Conservation (phyloP, 352 stramenopile genomes). For the Globisporangium abappressorium region DNA sequence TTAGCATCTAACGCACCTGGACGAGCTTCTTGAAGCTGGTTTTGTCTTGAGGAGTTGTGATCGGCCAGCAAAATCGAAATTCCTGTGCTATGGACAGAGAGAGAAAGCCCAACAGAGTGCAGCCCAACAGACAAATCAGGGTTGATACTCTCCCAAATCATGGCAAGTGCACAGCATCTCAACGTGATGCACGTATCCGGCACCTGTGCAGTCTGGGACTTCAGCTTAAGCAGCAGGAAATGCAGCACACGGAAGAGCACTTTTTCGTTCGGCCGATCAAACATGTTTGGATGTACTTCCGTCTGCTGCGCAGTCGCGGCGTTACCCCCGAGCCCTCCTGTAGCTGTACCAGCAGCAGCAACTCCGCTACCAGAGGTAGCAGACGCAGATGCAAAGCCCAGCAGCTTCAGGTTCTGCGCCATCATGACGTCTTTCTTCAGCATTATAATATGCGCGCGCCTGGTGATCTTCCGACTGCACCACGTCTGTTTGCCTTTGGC, state of each 20-base stretch:
- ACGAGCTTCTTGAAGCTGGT: slow-evolving; percentile 58
- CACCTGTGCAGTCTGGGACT: slow-evolving; percentile 20
- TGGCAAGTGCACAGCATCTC: not conserved
- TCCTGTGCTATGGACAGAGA: slow-evolving; percentile 20
- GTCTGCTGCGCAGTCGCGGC: not conserved
- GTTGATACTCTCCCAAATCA: not conserved
- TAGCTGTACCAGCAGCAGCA: not conserved
- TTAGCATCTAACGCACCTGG: slow-evolving; percentile 25
- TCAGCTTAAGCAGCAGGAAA: slow-evolving; percentile 41
- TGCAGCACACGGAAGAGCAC: slow-evolving; percentile 42
- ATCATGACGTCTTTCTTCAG: slow-evolving; percentile 43
- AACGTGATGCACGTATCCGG: not conserved
- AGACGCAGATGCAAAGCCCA: slow-evolving; percentile 24
- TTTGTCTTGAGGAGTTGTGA: slow-evolving; percentile 57
- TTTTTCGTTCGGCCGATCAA: slow-evolving; percentile 59
- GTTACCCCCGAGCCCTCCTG: not conserved
- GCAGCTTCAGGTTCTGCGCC: slow-evolving; percentile 44
- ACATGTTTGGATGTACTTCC: slow-evolving; percentile 33
- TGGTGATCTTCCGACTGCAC: not conserved
- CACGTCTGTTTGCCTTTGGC: not conserved
- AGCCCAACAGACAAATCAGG: not conserved
- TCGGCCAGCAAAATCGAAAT: slow-evolving; percentile 53
- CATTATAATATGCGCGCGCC: not conserved
- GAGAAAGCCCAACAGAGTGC: not conserved
- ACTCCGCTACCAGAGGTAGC: not conserved